Evolutionary conservation across 164 flowering plant species (phyloP), one percentile per base, ranked within the genome.

Genomic region (Vitis cinerea): DNA sequence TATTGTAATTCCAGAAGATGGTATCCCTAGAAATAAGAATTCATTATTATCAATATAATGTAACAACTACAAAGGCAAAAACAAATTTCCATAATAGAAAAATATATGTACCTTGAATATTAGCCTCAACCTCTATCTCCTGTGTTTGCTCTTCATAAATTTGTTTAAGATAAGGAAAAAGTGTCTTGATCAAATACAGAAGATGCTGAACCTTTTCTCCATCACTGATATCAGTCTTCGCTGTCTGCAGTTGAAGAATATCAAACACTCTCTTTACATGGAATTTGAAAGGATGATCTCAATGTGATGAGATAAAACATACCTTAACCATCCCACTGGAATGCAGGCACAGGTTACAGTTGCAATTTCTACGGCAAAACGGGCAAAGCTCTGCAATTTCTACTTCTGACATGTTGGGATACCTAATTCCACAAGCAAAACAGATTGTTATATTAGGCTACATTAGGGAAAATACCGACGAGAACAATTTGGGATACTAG

Each of bases 281-380:
- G 7, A 59, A 59, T 15, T 29, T 52, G 17, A 7, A 51, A 17
- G 31, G 37, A 9, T 9, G 27, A 52, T 19, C 13, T 19, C 14
- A 31, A 16, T n/a, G 12, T 15, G 29, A 19, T 3, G 3, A 23
- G 27, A 59, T 11, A 23, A 49, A 16, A 44, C 65, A 61, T 50
- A 91, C 97, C 94, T 90, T 68, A 54, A 80, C 67, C 16, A 51
- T 72, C 61, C 84, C 82, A 72, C 75, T 66, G 53, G 83, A 82
- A 49, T 78, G 89, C 69, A 91, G 78, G 76, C 97, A 91, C 3
- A 5, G 23, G 65, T 80, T 82, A 72, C 97, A 91, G 69, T 91
- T 91, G 77, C 97, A 91, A 61, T 79, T 91, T 62, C 75, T 78
- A 17, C 88, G 79, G 73, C 94, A 91, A 71, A 83, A 84, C 54